Percentiles rank a stretch among this genome's conserved stretches.
phyloP scores from a whole-genome alignment of 2,329 filamentous ascomycete genomes.

The Diaporthe destruens region DNA sequence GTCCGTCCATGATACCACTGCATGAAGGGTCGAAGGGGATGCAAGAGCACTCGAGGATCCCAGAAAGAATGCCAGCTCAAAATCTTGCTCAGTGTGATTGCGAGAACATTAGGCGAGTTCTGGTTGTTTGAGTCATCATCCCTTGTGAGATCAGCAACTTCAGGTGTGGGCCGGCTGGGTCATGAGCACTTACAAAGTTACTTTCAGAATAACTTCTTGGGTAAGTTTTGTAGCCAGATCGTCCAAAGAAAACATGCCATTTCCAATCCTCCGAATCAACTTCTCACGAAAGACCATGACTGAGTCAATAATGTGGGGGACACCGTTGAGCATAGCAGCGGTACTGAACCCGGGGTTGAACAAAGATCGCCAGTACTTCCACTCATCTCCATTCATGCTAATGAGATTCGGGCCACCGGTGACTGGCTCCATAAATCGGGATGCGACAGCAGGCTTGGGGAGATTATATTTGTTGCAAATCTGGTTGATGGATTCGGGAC shows the following conservation, averaged over 20 bases:
- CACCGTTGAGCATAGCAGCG: conserved; percentile 2
- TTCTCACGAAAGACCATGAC: conserved; percentile 24
- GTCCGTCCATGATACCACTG: conserved; percentile 5
- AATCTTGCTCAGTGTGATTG: background rate
- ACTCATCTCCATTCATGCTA: conserved; percentile 32
- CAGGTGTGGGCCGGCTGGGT: background rate
- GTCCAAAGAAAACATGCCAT: conserved; percentile 25
- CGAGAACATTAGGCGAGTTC: conserved; percentile 6
- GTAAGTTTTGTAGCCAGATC: conserved; percentile 20
- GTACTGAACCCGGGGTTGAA: conserved; percentile 37
- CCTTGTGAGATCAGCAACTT: background rate
- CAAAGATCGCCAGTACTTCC: conserved; percentile 36
- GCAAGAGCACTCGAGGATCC: conserved; percentile 26
- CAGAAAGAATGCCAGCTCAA: conserved; percentile 23
- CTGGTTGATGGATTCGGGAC: conserved; percentile 11
- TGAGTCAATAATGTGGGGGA: conserved; percentile 24
- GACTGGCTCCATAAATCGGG: conserved; percentile 6
- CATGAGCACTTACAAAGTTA: conserved; percentile 4
- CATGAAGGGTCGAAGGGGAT: conserved; percentile 7
- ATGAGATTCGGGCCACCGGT: conserved; percentile 28
- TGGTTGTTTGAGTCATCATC: conserved; percentile 19
- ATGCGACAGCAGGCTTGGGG: conserved; percentile 1
- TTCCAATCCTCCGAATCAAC: background rate
- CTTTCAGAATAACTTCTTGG: conserved; percentile 18
- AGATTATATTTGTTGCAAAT: conserved; percentile 27